Percentiles rank a stretch among this genome's conserved stretches.
phyloP scores from a whole-genome alignment of 805 yeast species.

The Hanseniaspora occidentalis region DNA sequence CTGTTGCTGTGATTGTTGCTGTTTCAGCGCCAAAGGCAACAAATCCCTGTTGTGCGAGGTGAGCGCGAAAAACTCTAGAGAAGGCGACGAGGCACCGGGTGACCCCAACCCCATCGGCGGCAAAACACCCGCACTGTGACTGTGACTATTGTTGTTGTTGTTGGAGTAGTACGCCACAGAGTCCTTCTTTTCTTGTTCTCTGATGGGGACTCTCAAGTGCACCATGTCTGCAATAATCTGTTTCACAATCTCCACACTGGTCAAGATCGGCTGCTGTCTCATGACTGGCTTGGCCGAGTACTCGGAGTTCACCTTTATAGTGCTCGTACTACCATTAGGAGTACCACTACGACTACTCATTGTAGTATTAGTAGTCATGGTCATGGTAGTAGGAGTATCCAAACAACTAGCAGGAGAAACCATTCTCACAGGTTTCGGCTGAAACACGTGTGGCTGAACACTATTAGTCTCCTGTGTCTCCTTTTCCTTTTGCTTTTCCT shows the following conservation, averaged over 20 bases:
- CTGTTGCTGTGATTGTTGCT: constrained; percentile 2
- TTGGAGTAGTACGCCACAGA: background rate
- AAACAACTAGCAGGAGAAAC: background rate
- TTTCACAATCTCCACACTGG: constrained; percentile 13
- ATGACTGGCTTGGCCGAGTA: constrained; percentile 1
- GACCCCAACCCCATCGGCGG: no score
- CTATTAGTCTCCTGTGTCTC: no score
- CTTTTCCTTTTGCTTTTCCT: no score
- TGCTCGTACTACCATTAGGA: background rate
- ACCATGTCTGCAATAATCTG: constrained; percentile 16
- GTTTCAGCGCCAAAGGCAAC: constrained; percentile 14
- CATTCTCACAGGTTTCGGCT: background rate
- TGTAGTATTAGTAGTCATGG: background rate
- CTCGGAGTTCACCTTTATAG: background rate
- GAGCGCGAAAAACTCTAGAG: constrained; percentile 20
- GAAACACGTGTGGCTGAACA: no score
- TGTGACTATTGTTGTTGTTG: background rate
- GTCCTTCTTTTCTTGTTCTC: constrained; percentile 14
- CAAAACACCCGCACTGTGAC: background rate
- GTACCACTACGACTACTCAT: background rate
- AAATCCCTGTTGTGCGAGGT: constrained; percentile 16
- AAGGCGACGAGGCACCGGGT: no score
- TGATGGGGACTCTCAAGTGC: constrained; percentile 12
- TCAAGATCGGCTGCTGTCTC: background rate
- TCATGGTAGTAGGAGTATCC: no score